These are phyloP conservation scores for Gossypium longicalyx DNA, from an alignment of 345 rosid genomes.

Conservation along the genomic window DNA sequence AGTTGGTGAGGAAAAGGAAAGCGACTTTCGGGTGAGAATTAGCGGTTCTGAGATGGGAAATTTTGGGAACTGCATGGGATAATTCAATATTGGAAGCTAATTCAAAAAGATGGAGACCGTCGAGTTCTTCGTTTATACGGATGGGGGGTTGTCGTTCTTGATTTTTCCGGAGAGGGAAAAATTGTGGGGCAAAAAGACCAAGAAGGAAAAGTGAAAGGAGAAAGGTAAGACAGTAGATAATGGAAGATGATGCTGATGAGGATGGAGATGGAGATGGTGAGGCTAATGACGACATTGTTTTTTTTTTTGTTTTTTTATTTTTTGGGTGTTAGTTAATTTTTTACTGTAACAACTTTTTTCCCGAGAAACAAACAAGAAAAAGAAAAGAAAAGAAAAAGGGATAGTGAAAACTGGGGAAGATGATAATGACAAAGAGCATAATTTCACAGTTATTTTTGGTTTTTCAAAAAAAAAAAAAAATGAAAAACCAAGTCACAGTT, in stretches of 20 bases:
- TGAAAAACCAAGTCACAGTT: too few relatives aligned
- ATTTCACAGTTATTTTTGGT: too few relatives aligned
- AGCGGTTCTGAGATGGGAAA: conserved; percentile 31
- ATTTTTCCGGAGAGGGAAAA: conserved; percentile 21
- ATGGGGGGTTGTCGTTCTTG: neutral
- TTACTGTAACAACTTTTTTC: too few relatives aligned
- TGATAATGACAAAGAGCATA: too few relatives aligned
- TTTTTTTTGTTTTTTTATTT: too few relatives aligned
- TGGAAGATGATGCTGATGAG: conserved; percentile 41
- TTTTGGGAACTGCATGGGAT: conserved; percentile 21
- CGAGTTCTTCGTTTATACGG: conserved; percentile 39
- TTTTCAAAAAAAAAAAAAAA: too few relatives aligned
- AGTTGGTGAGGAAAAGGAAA: conserved; percentile 87
- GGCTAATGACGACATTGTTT: too few relatives aligned
- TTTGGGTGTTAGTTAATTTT: too few relatives aligned
- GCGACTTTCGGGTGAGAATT: conserved; percentile 71
- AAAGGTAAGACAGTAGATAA: conserved; percentile 42
- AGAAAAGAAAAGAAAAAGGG: too few relatives aligned
- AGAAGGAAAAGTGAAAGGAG: conserved; percentile 52
- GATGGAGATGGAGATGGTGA: conserved; percentile 21
- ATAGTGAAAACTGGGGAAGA: too few relatives aligned
- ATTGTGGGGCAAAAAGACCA: conserved; percentile 37
- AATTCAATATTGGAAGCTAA: conserved; percentile 41
- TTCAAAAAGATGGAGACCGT: conserved; percentile 58
- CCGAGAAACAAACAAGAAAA: too few relatives aligned